Evolutionary conservation across 2,329 filamentous ascomycete genomes (phyloP), one percentile per base, ranked within the genome.

Genomic region (Fonsecaea multimorphosa): DNA sequence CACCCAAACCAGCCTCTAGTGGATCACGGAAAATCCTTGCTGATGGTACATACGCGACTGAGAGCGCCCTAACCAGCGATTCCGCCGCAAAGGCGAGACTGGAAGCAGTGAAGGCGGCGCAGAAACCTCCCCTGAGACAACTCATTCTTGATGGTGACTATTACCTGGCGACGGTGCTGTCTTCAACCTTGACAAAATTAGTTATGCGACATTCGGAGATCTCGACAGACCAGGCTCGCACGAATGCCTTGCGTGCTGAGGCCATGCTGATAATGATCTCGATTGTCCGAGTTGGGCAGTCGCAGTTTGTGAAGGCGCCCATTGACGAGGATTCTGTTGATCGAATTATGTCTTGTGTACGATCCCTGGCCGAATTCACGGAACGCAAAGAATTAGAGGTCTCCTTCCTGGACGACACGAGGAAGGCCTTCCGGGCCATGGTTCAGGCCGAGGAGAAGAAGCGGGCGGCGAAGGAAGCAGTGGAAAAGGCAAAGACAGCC

Each of bases 201-300:
- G 95, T 99, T 58, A 97, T 99, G 93, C 91, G 95, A 60, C 93
- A 98, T 77, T 91, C 92, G 1, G 93, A 98, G 76, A 93, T 98
- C 66, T 97, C 94, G 1, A 83, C 90, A 27, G 94, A 97, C 73
- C 80, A 85, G 51, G 91, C 91, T 51, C 90, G 95, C 44, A 98
- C 94, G 32, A 99, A 99, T 73, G 93, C 94, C 32, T 86, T 99
- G 29, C 90, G 92, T 57, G 95, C 95, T 2, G 95, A 99, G 79
- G 95, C 95, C 52, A 99, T 99, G 95, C 86, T 99, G 60, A 98
- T 99, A 76, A 97, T 98, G 93, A 97, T 99, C 73, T 98, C 95
- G 4, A 96, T 99, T 72, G 92, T 99, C 71, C 93, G 95, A 57
- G 95, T 97, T 67, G 95, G 95, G 46, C 95, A 99, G 80, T 98